Evolutionary conservation across 2,329 filamentous ascomycete genomes (phyloP).

Genomic region (Talaromyces islandicus): DNA sequence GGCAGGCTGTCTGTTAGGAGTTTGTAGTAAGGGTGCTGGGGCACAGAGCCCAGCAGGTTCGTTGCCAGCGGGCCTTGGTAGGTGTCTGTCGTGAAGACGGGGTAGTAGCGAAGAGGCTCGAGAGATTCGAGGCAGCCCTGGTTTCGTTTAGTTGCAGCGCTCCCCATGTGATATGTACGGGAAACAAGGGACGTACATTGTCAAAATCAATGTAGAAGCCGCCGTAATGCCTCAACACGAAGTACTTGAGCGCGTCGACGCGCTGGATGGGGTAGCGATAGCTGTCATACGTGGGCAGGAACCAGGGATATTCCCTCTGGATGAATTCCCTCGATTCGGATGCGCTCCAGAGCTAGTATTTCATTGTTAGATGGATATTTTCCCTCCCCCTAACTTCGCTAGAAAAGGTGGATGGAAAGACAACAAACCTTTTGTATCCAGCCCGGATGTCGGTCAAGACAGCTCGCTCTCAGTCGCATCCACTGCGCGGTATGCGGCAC

Average conservation of each 20-base stretch:
- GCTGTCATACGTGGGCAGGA: constrained; percentile 17
- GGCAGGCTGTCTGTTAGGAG: constrained; percentile 7
- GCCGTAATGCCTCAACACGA: constrained; percentile 19
- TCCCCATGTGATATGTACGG: not conserved
- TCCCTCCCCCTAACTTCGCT: no score
- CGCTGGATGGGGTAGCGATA: constrained; percentile 18
- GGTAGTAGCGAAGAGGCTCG: constrained; percentile 12
- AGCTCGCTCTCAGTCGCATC: constrained; percentile 10
- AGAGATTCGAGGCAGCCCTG: constrained; percentile 12
- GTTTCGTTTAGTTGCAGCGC: not conserved
- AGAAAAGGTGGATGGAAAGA: not conserved
- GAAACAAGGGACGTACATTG: constrained; percentile 6
- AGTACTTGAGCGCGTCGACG: constrained; percentile 20
- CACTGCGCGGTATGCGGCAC: constrained; percentile 12
- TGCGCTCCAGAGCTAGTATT: constrained; percentile 17
- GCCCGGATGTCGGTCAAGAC: constrained; percentile 10
- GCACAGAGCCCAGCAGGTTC: constrained; percentile 10
- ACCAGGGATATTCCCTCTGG: constrained; percentile 17
- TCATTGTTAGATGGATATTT: not conserved
- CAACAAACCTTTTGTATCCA: constrained; percentile 12
- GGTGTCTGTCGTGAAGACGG: constrained; percentile 9
- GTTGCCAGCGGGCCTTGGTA: constrained; percentile 7
- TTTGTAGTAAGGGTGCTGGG: constrained; percentile 11
- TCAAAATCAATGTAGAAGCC: constrained; percentile 22
- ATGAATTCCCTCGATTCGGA: constrained; percentile 16